Evolutionary conservation across 1,284 basidiomycete genomes (phyloP), one percentile per base, ranked within the genome.

Genomic region (Ustilago esculenta): DNA sequence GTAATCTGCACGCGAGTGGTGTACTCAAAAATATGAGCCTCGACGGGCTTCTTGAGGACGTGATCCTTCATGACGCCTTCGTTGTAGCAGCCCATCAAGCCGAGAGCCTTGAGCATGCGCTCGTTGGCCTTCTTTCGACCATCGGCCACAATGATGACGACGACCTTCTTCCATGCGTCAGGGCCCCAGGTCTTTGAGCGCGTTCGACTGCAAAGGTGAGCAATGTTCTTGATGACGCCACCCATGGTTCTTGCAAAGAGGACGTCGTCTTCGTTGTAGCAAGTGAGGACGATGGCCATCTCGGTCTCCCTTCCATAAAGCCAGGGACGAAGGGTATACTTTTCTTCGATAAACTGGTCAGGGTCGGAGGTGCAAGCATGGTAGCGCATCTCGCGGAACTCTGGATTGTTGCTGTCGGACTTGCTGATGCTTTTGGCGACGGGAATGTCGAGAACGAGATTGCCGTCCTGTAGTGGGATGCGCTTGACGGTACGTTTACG

Each of bases 121-220:
- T 94, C 92, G 81, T 97, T 92, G 27, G 97, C 86, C 73, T 92
- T 91, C 81, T 90, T 91, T 25, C 96, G 89, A 1, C 95, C 96
- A 79, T 98, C 95, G 0, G 94, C 91, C 23, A 98, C 90, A 69
- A 98, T 96, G 45, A 71, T 55, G 24, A 81, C 78, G 12, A 79
- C 76, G 15, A 81, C 77, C 87, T 96, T 97, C 81, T 97, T 92
- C 95, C 95, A 98, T 1, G 92, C 90, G 55, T 96, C 92, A 5
- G 89, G 87, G 2, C 95, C 95, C 95, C 95, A 99, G 0, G 92
- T 94, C 66, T 92, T 89, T 15, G 92, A 94, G 75, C 92, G 92
- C 82, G 94, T 94, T 29, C 95, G 87, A 7, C 90, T 90, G 82
- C 94, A 97, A 7, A 98, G 86, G 49, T 75, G 61, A 9, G 74